Evolutionary conservation across 2,329 filamentous ascomycete species (phyloP).

Genomic region (Colletotrichum sp.): DNA sequence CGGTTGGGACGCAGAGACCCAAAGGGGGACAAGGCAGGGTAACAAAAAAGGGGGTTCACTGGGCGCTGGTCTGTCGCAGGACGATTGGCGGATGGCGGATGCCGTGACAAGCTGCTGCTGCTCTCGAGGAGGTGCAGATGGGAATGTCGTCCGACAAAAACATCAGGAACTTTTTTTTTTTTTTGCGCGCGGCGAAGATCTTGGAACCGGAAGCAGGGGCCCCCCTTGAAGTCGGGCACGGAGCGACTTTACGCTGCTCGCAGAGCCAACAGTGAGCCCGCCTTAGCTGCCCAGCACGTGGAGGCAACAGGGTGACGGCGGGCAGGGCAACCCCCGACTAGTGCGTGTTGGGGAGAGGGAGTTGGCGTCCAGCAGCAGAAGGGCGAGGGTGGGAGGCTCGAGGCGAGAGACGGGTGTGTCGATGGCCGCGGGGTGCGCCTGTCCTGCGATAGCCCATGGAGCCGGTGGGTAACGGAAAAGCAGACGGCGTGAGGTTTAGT

Average conservation of each 20-base stretch:
- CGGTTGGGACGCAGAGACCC: neutral
- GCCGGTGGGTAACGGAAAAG: neutral
- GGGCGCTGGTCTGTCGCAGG: neutral
- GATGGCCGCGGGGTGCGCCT: constrained; percentile 1
- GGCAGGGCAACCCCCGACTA: constrained; percentile 2
- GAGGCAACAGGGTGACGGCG: neutral
- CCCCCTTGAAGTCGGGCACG: neutral
- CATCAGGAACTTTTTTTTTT: constrained; percentile 18
- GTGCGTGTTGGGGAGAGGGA: neutral
- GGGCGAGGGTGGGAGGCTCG: neutral
- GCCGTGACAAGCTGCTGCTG: constrained; percentile 6
- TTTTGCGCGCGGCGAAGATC: constrained; percentile 9
- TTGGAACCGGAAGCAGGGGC: neutral
- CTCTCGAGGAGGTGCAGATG: neutral
- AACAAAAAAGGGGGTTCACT: neutral
- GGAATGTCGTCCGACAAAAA: neutral
- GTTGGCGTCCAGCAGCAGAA: neutral
- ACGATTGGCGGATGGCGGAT: neutral
- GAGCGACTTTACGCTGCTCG: neutral
- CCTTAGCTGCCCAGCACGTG: neutral
- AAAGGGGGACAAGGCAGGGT: neutral
- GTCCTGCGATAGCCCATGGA: neutral
- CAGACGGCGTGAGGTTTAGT: neutral
- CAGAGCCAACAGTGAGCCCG: neutral
- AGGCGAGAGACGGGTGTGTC: neutral